Conservation (phyloP, 345 rosid species). For the Angophora floribunda region DNA sequence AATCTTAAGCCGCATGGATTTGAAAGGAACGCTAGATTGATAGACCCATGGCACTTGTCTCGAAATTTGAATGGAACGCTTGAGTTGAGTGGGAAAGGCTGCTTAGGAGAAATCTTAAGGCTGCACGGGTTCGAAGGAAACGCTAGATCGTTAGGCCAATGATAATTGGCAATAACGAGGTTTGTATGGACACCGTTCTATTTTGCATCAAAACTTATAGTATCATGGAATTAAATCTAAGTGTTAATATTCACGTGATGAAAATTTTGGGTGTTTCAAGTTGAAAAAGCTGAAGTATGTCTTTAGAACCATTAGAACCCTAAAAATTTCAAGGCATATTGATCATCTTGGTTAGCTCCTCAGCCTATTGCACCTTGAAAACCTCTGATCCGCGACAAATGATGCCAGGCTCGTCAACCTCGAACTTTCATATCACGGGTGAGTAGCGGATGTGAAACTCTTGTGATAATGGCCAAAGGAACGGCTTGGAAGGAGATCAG, state of each 20-base stretch:
- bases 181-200: too few species aligned
- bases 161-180: fast-evolving
- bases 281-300: too few species aligned
- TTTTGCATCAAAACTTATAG: neutral
- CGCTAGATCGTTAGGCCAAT: too few species aligned
- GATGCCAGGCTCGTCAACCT: neutral
- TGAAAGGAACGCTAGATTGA: too few species aligned
- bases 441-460: neutral
- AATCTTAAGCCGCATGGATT: too few species aligned
- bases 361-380: neutral
- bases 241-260: neutral
- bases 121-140: too few species aligned
- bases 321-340: neutral
- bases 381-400: neutral
- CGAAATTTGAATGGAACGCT: too few species aligned
- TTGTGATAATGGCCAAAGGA: neutral
- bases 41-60: too few species aligned
- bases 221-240: neutral
- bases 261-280: neutral
- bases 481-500: neutral
- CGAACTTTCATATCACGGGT: neutral
- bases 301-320: neutral
- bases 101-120: too few species aligned
- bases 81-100: too few species aligned
- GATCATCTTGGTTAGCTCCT: neutral